phyloP scores from a whole-genome alignment of 306 rosid species.

The Cicer chorassanicum region DNA sequence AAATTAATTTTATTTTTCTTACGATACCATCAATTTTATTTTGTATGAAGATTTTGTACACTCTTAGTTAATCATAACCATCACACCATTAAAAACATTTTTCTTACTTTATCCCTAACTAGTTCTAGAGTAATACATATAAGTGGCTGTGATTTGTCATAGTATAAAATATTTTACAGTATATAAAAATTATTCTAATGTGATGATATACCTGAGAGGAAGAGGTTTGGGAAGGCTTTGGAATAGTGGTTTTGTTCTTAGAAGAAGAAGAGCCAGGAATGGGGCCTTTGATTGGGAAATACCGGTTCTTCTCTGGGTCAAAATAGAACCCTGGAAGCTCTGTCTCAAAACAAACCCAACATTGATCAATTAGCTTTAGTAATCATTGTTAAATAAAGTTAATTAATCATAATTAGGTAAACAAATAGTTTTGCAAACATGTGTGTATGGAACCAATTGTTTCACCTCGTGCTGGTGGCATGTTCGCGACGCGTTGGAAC shows the following conservation, averaged over 20 bases:
- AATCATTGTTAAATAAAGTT: neutral
- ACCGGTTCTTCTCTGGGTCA: conserved; percentile 78
- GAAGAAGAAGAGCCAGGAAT: conserved; percentile 72
- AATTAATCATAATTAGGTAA: neutral
- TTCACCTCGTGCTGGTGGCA: conserved; percentile 48
- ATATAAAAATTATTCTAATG: no score
- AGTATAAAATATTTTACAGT: no score
- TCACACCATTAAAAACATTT: no score
- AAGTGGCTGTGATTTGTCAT: no score
- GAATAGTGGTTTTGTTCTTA: conserved; percentile 20
- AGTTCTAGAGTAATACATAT: no score
- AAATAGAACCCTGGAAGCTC: conserved; percentile 88
- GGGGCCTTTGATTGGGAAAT: conserved; percentile 82
- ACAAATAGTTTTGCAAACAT: neutral
- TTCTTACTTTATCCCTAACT: no score
- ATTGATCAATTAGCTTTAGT: neutral
- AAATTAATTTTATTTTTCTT: no score
- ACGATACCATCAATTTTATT: no score
- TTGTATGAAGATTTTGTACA: no score
- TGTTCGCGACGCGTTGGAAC: conserved; percentile 33
- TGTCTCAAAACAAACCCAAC: conserved; percentile 29
- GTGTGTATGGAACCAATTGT: neutral
- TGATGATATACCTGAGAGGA: conserved; percentile 52
- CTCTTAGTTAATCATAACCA: no score
- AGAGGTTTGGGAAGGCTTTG: conserved; percentile 33